phyloP scores from a whole-genome alignment of 331 rosid species.

The Rhamnella rubrinervis region DNA sequence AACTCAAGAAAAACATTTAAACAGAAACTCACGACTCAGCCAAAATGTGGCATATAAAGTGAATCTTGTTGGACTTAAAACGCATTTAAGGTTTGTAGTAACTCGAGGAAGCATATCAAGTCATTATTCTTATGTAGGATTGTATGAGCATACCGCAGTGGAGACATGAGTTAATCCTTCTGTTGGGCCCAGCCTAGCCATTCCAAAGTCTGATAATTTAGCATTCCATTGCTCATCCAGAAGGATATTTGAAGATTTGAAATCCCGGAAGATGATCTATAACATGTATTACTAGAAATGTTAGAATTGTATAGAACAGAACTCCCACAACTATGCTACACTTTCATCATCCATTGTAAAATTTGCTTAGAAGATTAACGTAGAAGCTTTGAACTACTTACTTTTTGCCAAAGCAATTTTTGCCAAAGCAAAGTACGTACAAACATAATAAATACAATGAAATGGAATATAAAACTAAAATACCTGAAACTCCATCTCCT shows the following conservation, averaged over 20 bases:
- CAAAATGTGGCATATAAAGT: too few relatives aligned
- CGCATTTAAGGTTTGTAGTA: background rate
- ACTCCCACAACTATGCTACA: too few relatives aligned
- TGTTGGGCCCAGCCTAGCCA: conserved; percentile 92
- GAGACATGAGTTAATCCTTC: conserved; percentile 97
- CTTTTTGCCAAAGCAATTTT: background rate
- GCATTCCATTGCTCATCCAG: conserved; percentile 95
- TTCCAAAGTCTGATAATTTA: conserved; percentile 94
- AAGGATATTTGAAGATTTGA: conserved; percentile 94
- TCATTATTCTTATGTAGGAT: background rate
- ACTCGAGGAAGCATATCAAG: background rate
- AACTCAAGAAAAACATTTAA: too few relatives aligned
- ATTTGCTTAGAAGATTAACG: background rate
- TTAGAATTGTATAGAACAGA: conserved; percentile 1
- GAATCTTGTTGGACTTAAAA: background rate
- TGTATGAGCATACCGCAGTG: conserved; percentile 69
- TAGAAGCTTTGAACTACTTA: background rate
- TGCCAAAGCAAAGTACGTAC: background rate
- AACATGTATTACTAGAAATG: conserved; percentile 6
- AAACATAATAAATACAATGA: background rate
- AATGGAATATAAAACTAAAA: conserved; percentile 15
- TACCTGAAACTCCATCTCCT: conserved; percentile 95
- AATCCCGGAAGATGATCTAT: conserved; percentile 96
- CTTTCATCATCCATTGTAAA: background rate
- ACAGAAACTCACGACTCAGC: too few relatives aligned